Evolutionary conservation across 371 early-diverging fungal species (phyloP).

Genomic region (Rhizomucor pusillus): DNA sequence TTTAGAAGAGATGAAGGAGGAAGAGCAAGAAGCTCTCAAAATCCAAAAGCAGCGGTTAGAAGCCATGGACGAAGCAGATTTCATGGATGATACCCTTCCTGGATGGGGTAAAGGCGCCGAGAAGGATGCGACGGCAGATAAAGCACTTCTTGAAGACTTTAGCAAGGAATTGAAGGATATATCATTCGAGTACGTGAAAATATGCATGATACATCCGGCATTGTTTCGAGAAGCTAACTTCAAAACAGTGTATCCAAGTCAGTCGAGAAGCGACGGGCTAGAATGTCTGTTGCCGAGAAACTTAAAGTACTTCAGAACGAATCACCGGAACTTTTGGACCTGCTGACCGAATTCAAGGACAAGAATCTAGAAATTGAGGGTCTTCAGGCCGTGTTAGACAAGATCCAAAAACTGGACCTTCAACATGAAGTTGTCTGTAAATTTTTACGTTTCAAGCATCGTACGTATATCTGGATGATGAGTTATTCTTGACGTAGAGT

Average conservation of each 20-base stretch:
- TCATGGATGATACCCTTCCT: conserved; percentile 70
- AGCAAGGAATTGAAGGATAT: conserved; percentile 59
- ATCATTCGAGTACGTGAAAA: conserved; percentile 37
- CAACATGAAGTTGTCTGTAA: conserved; percentile 24
- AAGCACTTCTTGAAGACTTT: neutral
- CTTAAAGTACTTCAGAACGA: conserved; percentile 70
- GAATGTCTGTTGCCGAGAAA: conserved; percentile 66
- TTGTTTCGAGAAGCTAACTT: neutral
- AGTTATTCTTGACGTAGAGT: conserved; percentile 1
- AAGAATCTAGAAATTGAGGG: conserved; percentile 16
- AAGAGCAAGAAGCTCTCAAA: conserved; percentile 88
- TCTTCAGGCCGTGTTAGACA: conserved; percentile 2
- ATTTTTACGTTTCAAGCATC: conserved; percentile 56
- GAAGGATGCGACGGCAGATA: conserved; percentile 17
- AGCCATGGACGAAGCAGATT: conserved; percentile 87
- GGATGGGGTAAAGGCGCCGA: conserved; percentile 40
- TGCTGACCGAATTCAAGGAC: conserved; percentile 73
- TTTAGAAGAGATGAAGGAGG: conserved; percentile 79
- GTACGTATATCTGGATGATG: conserved; percentile 17
- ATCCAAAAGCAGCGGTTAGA: conserved; percentile 79
- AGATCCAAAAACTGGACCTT: conserved; percentile 14
- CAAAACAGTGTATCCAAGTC: conserved; percentile 16
- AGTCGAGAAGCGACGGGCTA: conserved; percentile 34
- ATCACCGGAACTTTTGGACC: conserved; percentile 81
- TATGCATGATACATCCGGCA: neutral